Conservation (phyloP, 2,329 filamentous ascomycete genomes). For the Cercospora berteroae region DNA sequence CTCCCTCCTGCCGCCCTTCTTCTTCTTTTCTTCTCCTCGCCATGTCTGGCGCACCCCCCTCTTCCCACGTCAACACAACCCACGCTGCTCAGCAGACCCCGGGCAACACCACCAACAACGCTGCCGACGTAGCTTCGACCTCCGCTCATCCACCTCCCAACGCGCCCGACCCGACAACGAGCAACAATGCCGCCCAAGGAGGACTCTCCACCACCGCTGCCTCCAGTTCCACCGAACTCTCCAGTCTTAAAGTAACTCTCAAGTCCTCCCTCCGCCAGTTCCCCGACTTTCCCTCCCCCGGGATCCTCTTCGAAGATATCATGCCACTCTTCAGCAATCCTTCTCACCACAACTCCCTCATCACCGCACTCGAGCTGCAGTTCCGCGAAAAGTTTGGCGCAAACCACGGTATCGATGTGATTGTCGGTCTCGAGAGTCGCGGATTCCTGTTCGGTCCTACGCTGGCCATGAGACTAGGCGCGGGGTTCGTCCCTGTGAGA, state of each 20-base stretch:
- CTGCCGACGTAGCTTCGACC: conserved; percentile 26
- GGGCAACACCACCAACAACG: conserved; percentile 18
- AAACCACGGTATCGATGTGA: conserved; percentile 61
- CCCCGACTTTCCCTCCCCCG: conserved; percentile 85
- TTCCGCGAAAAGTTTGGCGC: conserved; percentile 62
- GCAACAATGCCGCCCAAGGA: conserved; percentile 47
- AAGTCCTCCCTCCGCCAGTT: conserved; percentile 75
- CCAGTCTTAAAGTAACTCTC: conserved; percentile 66
- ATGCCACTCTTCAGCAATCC: conserved; percentile 89
- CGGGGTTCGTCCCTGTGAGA: conserved; percentile 86
- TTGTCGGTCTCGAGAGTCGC: conserved; percentile 89
- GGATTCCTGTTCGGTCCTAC: conserved; percentile 94
- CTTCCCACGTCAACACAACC: conserved; percentile 14
- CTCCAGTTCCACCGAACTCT: conserved; percentile 42
- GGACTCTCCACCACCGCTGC: conserved; percentile 49
- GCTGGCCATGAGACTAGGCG: conserved; percentile 77
- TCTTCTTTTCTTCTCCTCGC: conserved; percentile 11
- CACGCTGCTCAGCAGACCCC: conserved; percentile 10
- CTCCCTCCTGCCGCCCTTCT: conserved; percentile 6
- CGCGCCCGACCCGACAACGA: conserved; percentile 30
- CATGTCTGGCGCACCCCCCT: conserved; percentile 18
- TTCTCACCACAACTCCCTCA: conserved; percentile 68
- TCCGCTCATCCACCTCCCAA: conserved; percentile 29
- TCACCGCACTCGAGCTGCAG: conserved; percentile 83
- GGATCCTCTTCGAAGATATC: conserved; percentile 97